Evolutionary conservation across 2,329 filamentous ascomycete genomes (phyloP).

Genomic region (Botrytis pseudocinerea): DNA sequence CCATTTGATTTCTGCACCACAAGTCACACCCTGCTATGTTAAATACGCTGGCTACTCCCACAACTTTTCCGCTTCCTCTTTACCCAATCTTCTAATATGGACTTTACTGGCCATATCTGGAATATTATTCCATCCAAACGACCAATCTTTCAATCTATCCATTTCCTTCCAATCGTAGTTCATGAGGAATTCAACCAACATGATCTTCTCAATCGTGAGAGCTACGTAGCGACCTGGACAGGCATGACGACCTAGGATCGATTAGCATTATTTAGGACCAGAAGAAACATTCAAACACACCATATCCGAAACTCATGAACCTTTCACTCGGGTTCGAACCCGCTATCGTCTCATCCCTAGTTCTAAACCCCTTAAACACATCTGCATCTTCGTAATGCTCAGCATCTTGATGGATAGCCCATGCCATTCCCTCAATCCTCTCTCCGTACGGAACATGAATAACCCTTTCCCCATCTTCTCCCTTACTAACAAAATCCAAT

Average conservation of each 20-base stretch:
- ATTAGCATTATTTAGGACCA: neutral
- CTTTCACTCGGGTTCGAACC: conserved; percentile 12
- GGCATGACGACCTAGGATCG: conserved; percentile 1
- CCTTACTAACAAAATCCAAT: neutral
- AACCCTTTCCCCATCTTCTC: neutral
- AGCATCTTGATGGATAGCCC: conserved; percentile 16
- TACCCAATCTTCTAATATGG: neutral
- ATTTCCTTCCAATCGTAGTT: conserved; percentile 21
- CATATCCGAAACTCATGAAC: conserved; percentile 21
- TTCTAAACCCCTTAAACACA: conserved; percentile 16
- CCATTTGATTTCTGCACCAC: neutral
- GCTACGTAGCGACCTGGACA: conserved; percentile 13
- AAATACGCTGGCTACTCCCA: neutral
- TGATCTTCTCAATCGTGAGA: conserved; percentile 11
- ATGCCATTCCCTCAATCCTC: neutral
- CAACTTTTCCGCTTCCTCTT: neutral
- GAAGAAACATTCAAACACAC: neutral
- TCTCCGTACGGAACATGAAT: conserved; percentile 7
- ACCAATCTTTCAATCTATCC: conserved; percentile 17
- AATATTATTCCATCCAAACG: conserved; percentile 20
- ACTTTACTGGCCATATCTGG: conserved; percentile 20
- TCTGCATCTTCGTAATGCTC: conserved; percentile 7
- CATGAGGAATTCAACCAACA: conserved; percentile 18
- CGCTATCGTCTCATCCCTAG: neutral
- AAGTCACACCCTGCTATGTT: neutral